A percentile compares a stretch with the other conserved stretches of the same genome.
These are phyloP conservation scores for Ogataea wickerhamii DNA, from an alignment of 805 yeast species.

Conservation along the genomic window DNA sequence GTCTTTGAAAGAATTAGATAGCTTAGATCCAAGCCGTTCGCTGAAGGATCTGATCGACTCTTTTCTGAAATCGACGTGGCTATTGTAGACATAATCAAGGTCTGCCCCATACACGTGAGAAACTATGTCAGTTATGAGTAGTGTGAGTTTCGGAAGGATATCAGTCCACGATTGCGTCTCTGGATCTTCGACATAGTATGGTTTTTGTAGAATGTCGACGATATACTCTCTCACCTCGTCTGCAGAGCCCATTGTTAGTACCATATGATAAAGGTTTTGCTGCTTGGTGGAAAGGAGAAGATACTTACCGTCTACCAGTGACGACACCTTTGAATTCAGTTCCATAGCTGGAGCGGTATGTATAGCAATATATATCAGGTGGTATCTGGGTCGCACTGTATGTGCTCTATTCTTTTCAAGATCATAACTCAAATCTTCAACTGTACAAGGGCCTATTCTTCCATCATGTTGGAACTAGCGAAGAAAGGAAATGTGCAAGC, in stretches of 20 bases:
- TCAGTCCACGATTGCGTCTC: conserved; percentile 10
- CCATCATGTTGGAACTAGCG: too few species aligned
- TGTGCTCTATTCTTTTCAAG: too few species aligned
- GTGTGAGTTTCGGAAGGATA: conserved; percentile 10
- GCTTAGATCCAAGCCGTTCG: conserved; percentile 8
- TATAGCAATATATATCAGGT: too few species aligned
- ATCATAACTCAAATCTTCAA: too few species aligned
- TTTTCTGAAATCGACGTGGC: conserved; percentile 10
- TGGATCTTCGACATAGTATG: not conserved
- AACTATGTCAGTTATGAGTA: conserved; percentile 11
- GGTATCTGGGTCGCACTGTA: too few species aligned
- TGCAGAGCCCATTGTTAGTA: not conserved
- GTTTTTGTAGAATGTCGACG: not conserved
- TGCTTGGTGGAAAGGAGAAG: too few species aligned
- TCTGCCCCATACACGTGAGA: conserved; percentile 17
- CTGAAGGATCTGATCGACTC: conserved; percentile 17
- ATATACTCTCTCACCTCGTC: not conserved
- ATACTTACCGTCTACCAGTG: not conserved
- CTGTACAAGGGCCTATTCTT: too few species aligned
- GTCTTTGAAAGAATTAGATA: conserved; percentile 13
- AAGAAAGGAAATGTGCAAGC: too few species aligned
- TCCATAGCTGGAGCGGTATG: too few species aligned
- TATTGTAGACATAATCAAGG: conserved; percentile 8
- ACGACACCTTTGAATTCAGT: not conserved
- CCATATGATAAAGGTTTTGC: too few species aligned